Evolutionary conservation across 805 yeast species (phyloP).

Genomic region (Ogataea salicorniae): DNA sequence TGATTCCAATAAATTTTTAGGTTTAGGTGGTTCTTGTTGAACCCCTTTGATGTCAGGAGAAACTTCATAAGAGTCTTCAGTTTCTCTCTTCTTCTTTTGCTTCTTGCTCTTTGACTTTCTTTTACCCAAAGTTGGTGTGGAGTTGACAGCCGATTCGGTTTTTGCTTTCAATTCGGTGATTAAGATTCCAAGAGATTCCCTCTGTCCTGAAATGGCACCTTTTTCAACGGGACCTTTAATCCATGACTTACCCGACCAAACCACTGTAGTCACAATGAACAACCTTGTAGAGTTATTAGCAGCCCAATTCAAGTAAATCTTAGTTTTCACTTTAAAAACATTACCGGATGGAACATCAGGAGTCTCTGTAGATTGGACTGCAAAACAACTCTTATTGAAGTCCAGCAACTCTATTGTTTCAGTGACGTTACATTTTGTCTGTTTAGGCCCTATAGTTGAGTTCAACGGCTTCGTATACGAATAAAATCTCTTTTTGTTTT

Average conservation of each 20-base stretch:
- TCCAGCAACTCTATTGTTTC: constrained; percentile 55
- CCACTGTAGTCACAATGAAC: constrained; percentile 48
- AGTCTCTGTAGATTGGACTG: constrained; percentile 55
- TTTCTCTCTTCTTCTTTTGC: constrained; percentile 5
- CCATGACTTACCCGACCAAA: constrained; percentile 78
- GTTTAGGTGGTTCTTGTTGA: not conserved
- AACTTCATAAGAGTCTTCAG: constrained; percentile 2
- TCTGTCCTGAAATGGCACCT: constrained; percentile 70
- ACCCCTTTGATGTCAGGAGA: constrained; percentile 5
- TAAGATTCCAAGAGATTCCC: constrained; percentile 47
- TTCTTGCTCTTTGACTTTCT: constrained; percentile 5
- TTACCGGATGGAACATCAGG: constrained; percentile 85
- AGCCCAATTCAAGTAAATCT: constrained; percentile 59
- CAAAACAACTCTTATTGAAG: constrained; percentile 40
- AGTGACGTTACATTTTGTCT: constrained; percentile 58
- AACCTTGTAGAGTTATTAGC: constrained; percentile 48
- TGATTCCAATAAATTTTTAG: constrained; percentile 9
- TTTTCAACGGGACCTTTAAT: constrained; percentile 70
- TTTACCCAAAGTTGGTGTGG: constrained; percentile 8
- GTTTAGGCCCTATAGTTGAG: constrained; percentile 69
- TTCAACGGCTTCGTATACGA: constrained; percentile 59
- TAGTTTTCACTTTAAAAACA: constrained; percentile 58
- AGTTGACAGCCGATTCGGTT: constrained; percentile 12
- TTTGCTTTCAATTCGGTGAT: constrained; percentile 42
- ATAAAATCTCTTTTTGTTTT: constrained; percentile 40